Evolutionary conservation across 352 stramenopile species (phyloP), one percentile per base, ranked within the genome.

Genomic region (Phytopythium ostracodes): DNA sequence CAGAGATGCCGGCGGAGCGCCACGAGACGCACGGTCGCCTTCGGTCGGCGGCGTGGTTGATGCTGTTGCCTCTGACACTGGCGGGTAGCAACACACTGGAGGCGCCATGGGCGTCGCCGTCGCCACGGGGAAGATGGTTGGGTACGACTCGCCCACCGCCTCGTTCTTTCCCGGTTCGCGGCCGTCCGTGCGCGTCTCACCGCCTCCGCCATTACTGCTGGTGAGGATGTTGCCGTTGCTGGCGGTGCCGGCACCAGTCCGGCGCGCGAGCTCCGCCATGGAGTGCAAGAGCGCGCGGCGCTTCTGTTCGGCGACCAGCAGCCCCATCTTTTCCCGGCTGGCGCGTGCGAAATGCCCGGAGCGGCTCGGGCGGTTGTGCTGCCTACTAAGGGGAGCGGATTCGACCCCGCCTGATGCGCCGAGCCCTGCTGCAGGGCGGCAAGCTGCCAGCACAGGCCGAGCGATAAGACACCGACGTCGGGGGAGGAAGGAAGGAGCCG

Each of bases 211-310:
- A 5, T 18, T 44, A 17, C 18, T 5, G 50, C 5, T 25, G 18
- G 18, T 29, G 31, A 17, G 3, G 31, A 10, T 35, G 58, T 52
- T 22, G 29, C 38, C n/a, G 55, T 52, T 52, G 24, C 52, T 56
- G 31, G 5, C 22, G 40, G 38, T 56, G 44, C 25, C 59, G 36
- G 38, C 36, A 15, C 46, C 64, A n/a, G 59, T 60, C 22, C 65
- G 65, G 18, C 72, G 70, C 12, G 72, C 72, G 0, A 80, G 62
- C 22, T 65, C 55, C 27, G 74, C 69, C 64, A 81, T 81, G 20
- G 65, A 75, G 36, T 72, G 68, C 58, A 81, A 42, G 36, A 79
- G 67, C 60, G 72, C 62, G 17, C 60, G 63, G 24, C 61, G 71
- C 53, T 70, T 75, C 47, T 79, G 65, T 44, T 81, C 71, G 1